A percentile compares a stretch with the other conserved stretches of the same genome.
These are phyloP conservation scores for Naganishia onofrii DNA, from an alignment of 768 basidiomycete genomes.

Conservation along the genomic window DNA sequence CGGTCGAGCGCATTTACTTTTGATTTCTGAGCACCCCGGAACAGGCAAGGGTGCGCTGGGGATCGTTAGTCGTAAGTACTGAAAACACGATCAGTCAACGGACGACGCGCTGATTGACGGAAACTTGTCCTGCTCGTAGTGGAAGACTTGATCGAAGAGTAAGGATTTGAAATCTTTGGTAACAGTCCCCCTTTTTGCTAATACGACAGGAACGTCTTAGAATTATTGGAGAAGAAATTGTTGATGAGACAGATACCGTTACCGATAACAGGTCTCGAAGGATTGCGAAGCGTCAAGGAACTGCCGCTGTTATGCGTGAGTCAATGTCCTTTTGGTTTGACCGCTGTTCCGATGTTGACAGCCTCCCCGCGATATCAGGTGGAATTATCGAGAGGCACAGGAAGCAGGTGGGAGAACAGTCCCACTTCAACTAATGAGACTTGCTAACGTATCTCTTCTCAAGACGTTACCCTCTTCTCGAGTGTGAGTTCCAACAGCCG, in stretches of 20 bases:
- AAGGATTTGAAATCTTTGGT: slow-evolving; percentile 23
- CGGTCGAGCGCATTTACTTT: slow-evolving; percentile 83
- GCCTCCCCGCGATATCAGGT: slow-evolving; percentile 32
- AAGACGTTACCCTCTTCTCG: slow-evolving; percentile 21
- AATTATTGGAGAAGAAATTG: slow-evolving; percentile 92
- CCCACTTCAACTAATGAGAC: no score
- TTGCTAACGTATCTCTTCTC: background rate
- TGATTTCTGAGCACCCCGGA: slow-evolving; percentile 82
- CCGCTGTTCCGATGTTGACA: background rate
- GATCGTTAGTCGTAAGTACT: slow-evolving; percentile 65
- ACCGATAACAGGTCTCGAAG: slow-evolving; percentile 81
- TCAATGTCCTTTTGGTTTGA: background rate
- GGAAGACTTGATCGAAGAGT: slow-evolving; percentile 62
- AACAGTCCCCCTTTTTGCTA: background rate
- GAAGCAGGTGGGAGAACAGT: slow-evolving; percentile 16
- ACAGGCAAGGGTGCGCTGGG: slow-evolving; percentile 78
- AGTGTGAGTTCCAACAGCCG: slow-evolving; percentile 10
- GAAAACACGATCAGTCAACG: background rate
- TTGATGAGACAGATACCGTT: slow-evolving; percentile 89
- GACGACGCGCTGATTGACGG: background rate
- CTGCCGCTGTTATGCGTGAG: slow-evolving; percentile 67
- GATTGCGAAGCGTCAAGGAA: slow-evolving; percentile 67
- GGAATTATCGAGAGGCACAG: slow-evolving; percentile 51
- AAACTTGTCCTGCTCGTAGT: slow-evolving; percentile 30
- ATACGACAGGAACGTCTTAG: slow-evolving; percentile 17